Evolutionary conservation across 352 stramenopile species (phyloP).

Genomic region (Phytophthora hibernalis): DNA sequence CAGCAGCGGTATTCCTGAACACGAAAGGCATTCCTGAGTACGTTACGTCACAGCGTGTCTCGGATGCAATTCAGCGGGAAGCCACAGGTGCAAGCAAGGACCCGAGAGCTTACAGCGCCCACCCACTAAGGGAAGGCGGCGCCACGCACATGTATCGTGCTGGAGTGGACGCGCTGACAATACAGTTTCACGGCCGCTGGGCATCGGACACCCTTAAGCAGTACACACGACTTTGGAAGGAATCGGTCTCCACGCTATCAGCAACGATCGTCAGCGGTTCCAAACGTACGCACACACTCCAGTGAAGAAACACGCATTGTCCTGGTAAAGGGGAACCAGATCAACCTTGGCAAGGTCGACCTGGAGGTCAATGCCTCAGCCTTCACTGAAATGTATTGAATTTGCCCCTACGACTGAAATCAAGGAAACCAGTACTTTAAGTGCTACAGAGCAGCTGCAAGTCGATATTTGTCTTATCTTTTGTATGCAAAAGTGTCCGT

Average conservation of each 20-base stretch:
- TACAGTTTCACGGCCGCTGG: constrained; percentile 17
- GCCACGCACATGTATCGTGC: constrained; percentile 3
- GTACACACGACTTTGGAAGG: constrained; percentile 15
- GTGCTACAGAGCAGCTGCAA: too few species aligned
- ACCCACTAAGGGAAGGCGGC: constrained; percentile 11
- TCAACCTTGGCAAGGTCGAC: too few species aligned
- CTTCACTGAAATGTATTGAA: too few species aligned
- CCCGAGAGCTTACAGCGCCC: not conserved
- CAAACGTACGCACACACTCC: not conserved
- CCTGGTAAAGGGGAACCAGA: too few species aligned
- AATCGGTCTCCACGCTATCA: not conserved
- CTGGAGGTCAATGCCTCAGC: too few species aligned
- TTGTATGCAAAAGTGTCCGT: too few species aligned
- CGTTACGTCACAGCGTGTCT: not conserved
- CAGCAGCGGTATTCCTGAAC: not conserved
- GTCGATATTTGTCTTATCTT: too few species aligned
- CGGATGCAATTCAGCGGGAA: not conserved
- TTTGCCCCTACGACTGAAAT: too few species aligned
- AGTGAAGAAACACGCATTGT: too few species aligned
- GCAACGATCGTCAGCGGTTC: constrained; percentile 2
- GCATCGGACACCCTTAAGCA: constrained; percentile 14
- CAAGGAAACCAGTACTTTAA: too few species aligned
- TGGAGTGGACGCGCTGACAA: constrained; percentile 4
- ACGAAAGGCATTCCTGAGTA: not conserved
- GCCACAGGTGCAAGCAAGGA: not conserved